Evolutionary conservation across 1,284 basidiomycete genomes (phyloP).

Genomic region (Melanopsichium pennsylvanicum): DNA sequence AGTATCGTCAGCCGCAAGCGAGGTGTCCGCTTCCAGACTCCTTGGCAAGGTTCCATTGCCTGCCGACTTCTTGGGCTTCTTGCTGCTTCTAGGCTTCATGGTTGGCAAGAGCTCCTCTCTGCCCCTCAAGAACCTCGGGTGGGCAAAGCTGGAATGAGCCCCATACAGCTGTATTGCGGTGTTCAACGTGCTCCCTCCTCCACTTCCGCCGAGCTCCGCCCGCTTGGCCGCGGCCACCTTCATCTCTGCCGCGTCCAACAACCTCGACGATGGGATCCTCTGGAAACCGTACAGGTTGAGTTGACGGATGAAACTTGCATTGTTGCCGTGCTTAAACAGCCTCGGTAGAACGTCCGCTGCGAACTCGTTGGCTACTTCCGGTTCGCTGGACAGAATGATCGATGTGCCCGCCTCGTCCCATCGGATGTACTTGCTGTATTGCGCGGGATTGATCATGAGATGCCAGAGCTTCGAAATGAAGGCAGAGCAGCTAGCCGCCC

Average conservation of each 20-base stretch:
- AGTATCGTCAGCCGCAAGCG: conserved; percentile 42
- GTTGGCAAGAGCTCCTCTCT: conserved; percentile 59
- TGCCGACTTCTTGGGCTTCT: conserved; percentile 63
- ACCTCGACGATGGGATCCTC: conserved; percentile 59
- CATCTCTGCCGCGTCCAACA: conserved; percentile 58
- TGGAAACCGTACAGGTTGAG: conserved; percentile 66
- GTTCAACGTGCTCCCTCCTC: conserved; percentile 39
- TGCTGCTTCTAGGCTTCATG: conserved; percentile 64
- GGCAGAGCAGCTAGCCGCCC: conserved; percentile 64
- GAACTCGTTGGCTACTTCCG: conserved; percentile 61
- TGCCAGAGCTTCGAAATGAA: conserved; percentile 66
- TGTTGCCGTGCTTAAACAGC: conserved; percentile 65
- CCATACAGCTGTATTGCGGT: conserved; percentile 63
- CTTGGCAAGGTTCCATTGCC: conserved; percentile 13
- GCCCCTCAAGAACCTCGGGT: conserved; percentile 61
- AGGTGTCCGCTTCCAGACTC: conserved; percentile 24
- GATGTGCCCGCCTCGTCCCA: conserved; percentile 62
- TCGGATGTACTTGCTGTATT: conserved; percentile 59
- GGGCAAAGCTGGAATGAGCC: conserved; percentile 62
- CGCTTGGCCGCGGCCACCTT: conserved; percentile 48
- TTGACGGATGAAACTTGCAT: conserved; percentile 64
- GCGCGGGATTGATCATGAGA: conserved; percentile 62
- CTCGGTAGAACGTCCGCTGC: conserved; percentile 60
- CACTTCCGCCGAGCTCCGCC: conserved; percentile 22
- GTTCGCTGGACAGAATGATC: conserved; percentile 63